phyloP scores from a whole-genome alignment of 768 basidiomycete species.

The Dentipellis sp. region DNA sequence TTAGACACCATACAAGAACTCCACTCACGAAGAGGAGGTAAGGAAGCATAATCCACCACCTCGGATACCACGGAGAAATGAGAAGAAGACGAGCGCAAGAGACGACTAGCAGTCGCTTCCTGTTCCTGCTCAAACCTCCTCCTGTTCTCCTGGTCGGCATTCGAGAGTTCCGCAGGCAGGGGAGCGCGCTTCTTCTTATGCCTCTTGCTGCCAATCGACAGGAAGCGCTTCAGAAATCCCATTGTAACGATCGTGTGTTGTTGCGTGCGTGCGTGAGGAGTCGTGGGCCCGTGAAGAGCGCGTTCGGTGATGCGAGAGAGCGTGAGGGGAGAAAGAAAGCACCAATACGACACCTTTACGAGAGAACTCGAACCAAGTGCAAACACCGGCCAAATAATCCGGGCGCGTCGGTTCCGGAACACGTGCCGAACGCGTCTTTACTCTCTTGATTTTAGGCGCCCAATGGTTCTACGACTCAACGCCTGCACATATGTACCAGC shows the following conservation, averaged over 20 bases:
- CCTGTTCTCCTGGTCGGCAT: conserved; percentile 2
- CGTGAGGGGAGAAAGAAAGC: not conserved
- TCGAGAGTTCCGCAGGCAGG: not conserved
- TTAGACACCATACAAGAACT: not conserved
- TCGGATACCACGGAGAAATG: conserved; percentile 50
- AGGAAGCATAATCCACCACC: conserved; percentile 37
- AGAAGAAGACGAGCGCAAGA: conserved; percentile 67
- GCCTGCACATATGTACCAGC: too few species aligned
- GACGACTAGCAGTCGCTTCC: conserved; percentile 36
- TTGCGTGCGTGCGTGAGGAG: too few species aligned
- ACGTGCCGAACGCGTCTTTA: not conserved
- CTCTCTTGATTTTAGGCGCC: too few species aligned
- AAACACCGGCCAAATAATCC: not conserved
- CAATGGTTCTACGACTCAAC: too few species aligned
- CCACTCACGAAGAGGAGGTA: conserved; percentile 65
- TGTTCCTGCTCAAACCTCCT: conserved; percentile 36
- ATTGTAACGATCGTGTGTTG: conserved; percentile 25
- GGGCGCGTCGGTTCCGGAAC: not conserved
- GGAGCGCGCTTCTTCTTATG: conserved; percentile 30
- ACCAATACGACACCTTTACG: not conserved
- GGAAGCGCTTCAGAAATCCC: conserved; percentile 63
- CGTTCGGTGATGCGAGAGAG: not conserved
- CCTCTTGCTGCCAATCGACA: conserved; percentile 61
- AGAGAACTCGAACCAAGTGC: not conserved
- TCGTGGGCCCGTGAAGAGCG: not conserved